phyloP scores from a whole-genome alignment of 352 stramenopile species.

The Phytophthora brassicae region DNA sequence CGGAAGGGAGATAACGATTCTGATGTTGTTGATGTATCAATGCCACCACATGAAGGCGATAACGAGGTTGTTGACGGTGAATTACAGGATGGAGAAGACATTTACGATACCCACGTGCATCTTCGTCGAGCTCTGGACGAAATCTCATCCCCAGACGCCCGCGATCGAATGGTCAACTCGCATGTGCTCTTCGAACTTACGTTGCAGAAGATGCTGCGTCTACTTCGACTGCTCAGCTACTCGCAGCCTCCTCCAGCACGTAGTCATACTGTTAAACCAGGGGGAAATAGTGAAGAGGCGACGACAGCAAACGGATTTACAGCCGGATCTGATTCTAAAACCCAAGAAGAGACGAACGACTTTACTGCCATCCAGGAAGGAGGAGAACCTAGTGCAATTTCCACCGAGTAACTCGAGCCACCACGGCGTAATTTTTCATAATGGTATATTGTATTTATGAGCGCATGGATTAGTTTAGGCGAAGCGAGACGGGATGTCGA shows the following conservation, averaged over 20 bases:
- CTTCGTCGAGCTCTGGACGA: conserved; percentile 60
- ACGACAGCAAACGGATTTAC: not conserved
- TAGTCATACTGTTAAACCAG: conserved; percentile 5
- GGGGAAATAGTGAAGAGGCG: conserved; percentile 2
- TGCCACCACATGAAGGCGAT: conserved; percentile 1
- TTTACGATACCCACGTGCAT: conserved; percentile 73
- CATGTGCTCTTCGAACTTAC: conserved; percentile 84
- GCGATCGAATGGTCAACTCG: conserved; percentile 75
- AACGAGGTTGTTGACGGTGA: conserved; percentile 18
- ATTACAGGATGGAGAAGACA: conserved; percentile 30
- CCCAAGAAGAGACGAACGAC: conserved; percentile 19
- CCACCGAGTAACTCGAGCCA: conserved; percentile 9
- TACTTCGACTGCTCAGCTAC: conserved; percentile 77
- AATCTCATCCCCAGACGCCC: conserved; percentile 65
- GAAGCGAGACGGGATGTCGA: conserved; percentile 66
- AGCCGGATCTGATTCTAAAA: conserved; percentile 10
- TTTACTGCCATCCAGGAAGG: conserved; percentile 1
- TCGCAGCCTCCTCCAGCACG: conserved; percentile 43
- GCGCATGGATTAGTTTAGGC: conserved; percentile 19
- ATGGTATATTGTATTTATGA: conserved; percentile 29
- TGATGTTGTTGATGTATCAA: conserved; percentile 1
- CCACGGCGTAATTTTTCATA: conserved; percentile 16
- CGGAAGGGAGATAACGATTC: conserved; percentile 27
- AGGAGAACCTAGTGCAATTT: conserved; percentile 17
- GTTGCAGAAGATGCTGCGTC: conserved; percentile 65